Percentiles rank a stretch among this genome's conserved stretches.
Conservation (phyloP, 169 alveolate genomes). For the Cryptosporidium sp. region DNA sequence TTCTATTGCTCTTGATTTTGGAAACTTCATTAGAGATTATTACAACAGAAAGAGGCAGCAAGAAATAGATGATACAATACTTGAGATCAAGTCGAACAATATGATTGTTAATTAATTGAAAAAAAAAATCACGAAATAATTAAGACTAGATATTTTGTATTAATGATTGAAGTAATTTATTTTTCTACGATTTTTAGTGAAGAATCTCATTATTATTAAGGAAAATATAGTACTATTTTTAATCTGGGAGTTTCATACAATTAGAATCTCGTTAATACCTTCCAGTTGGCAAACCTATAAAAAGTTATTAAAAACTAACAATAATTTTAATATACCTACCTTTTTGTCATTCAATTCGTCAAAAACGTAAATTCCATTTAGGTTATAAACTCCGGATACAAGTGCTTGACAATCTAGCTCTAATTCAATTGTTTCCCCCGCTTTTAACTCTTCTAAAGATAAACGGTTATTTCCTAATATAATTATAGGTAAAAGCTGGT, state of each 20-base stretch:
- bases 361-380: conserved; percentile 20
- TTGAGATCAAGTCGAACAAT: conserved; percentile 23
- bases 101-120: neutral
- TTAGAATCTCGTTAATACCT: conserved; percentile 25
- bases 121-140: neutral
- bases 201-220: neutral
- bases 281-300: conserved; percentile 29
- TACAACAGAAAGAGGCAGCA: conserved; percentile 25
- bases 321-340: conserved; percentile 14
- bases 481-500: conserved; percentile 38
- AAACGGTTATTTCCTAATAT: conserved; percentile 29
- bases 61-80: conserved; percentile 23
- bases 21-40: conserved; percentile 38
- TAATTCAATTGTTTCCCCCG: neutral
- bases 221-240: neutral
- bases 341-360: neutral
- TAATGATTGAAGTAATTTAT: neutral
- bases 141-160: neutral
- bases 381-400: conserved; percentile 35
- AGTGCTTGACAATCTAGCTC: conserved; percentile 36
- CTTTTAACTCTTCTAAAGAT: neutral
- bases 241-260: neutral
- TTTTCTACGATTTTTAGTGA: neutral
- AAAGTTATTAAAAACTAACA: neutral
- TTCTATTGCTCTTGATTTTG: conserved; percentile 57